Conservation (phyloP, 495 filamentous ascomycete genomes). For the Xylaria acuta region DNA sequence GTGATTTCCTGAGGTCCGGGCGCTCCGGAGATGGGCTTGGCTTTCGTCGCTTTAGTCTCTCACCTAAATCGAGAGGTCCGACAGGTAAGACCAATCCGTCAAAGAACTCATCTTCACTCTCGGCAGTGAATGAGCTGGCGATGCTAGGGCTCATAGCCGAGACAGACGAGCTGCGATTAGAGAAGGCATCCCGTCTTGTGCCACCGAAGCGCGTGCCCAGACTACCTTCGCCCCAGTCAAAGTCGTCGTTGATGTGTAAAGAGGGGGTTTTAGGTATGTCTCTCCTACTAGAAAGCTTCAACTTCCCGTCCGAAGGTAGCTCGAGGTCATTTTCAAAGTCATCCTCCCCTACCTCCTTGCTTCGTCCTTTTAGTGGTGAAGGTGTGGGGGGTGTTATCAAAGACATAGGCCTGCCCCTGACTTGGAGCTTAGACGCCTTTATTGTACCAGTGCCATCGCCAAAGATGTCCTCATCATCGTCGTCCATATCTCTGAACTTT, state of each 20-base stretch:
- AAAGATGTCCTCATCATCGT: slow-evolving; percentile 64
- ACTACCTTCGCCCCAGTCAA: slow-evolving; percentile 94
- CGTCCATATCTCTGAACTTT: slow-evolving; percentile 64
- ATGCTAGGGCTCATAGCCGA: slow-evolving; percentile 90
- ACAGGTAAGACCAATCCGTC: slow-evolving; percentile 84
- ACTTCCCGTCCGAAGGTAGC: slow-evolving; percentile 64
- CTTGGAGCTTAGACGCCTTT: slow-evolving; percentile 67
- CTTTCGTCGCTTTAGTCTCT: slow-evolving; percentile 73
- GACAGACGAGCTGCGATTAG: slow-evolving; percentile 80
- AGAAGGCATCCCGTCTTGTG: slow-evolving; percentile 75
- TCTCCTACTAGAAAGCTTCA: slow-evolving; percentile 66
- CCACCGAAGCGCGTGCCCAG: slow-evolving; percentile 87
- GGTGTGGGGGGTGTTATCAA: slow-evolving; percentile 63
- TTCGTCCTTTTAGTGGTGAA: slow-evolving; percentile 34
- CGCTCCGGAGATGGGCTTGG: slow-evolving; percentile 56
- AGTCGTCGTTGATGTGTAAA: slow-evolving; percentile 70
- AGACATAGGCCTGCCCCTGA: slow-evolving; percentile 59
- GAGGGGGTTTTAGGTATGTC: slow-evolving; percentile 63
- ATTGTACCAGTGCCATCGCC: slow-evolving; percentile 69
- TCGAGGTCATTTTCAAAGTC: slow-evolving; percentile 82
- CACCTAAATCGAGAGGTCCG: slow-evolving; percentile 80
- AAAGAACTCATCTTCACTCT: slow-evolving; percentile 91
- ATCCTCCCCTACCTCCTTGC: slow-evolving; percentile 55
- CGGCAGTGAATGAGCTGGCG: slow-evolving; percentile 86
- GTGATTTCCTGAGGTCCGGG: slow-evolving; percentile 29